phyloP scores from a whole-genome alignment of 768 basidiomycete species.

The Hirschioporus abietinus region DNA sequence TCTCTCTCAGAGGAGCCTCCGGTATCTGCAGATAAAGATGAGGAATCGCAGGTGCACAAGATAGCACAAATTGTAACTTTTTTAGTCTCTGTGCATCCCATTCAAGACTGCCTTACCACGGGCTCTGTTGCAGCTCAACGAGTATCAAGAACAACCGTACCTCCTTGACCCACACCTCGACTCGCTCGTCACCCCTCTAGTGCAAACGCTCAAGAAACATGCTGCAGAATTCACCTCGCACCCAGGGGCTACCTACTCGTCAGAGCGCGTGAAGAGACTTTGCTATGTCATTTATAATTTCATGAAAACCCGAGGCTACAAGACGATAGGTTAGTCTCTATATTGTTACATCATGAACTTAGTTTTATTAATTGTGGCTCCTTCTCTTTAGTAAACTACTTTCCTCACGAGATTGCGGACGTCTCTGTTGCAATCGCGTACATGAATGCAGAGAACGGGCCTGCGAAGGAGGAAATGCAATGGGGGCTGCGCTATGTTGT shows the following conservation, averaged over 20 bases:
- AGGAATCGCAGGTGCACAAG: neutral
- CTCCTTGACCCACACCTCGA: slow-evolving; percentile 89
- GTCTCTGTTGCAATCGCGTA: slow-evolving; percentile 69
- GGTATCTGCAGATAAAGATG: neutral
- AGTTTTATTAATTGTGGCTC: slow-evolving; percentile 9
- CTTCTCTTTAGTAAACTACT: slow-evolving; percentile 71
- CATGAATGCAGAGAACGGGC: slow-evolving; percentile 43
- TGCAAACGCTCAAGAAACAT: slow-evolving; percentile 54
- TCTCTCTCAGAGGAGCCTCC: neutral
- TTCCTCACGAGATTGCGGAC: slow-evolving; percentile 88
- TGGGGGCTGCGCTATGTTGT: slow-evolving; percentile 85
- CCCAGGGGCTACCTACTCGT: slow-evolving; percentile 22
- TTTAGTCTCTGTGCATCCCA: neutral
- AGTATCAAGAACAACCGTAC: slow-evolving; percentile 91
- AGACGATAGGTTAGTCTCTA: slow-evolving; percentile 73
- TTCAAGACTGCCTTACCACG: neutral
- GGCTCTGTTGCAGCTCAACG: slow-evolving; percentile 53
- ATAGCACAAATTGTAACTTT: neutral
- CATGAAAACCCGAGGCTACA: slow-evolving; percentile 85
- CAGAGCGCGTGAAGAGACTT: slow-evolving; percentile 43
- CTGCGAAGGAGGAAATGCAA: slow-evolving; percentile 35
- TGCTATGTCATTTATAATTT: slow-evolving; percentile 69
- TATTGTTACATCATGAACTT: slow-evolving; percentile 7
- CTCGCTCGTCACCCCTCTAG: slow-evolving; percentile 67
- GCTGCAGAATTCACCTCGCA: slow-evolving; percentile 36